Evolutionary conservation across 176 grass and related monocot genomes (phyloP), one percentile per base, ranked within the genome.

Genomic region (Zoysia japonica): DNA sequence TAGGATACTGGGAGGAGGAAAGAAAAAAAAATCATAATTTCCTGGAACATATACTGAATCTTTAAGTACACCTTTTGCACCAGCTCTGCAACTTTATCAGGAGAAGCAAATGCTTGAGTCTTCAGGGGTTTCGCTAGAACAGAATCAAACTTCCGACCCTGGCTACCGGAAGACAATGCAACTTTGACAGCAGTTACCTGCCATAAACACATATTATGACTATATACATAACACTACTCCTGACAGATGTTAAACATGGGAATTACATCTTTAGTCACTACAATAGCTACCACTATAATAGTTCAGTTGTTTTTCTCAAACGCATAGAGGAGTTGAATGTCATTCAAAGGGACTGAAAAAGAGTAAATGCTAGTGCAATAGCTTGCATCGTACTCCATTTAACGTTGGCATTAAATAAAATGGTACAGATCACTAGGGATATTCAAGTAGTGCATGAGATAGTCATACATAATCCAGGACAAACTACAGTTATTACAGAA

Each of bases 101-200:
- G 90, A 79, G 90, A 86, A 86, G 92, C 96, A 84, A 99, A 96
- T 76, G 92, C 90, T 88, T 99, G 96, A 69, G 69, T 91, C 84
- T 99, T 99, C 14, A 99, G 87, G 28, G 96, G 92, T 74, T 93
- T 99, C 49, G 90, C 88, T 50, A 98, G 69, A 90, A 98, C 89
- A 53, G 89, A 92, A 90, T 98, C 95, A n/a, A 88, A 78, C 56
- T 94, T 98, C 85, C 92, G 95, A 65, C 90, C 78, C 73, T 98
- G 92, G 63, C 75, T 92, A 49, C 80, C 90, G 2, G 92, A 98
- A 47, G 89, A 92, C 45, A 98, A 47, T 87, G 92, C 95, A 85
- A 78, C 85, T 92, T 89, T 98, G 40, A 98, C 92, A 19, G 92
- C 92, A 74, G 92, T 98, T 62, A 94, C 94, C 94, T 97, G 67